These are phyloP conservation scores for Pichia gijzeniarum DNA, from an alignment of 805 yeast genomes.

Conservation along the genomic window DNA sequence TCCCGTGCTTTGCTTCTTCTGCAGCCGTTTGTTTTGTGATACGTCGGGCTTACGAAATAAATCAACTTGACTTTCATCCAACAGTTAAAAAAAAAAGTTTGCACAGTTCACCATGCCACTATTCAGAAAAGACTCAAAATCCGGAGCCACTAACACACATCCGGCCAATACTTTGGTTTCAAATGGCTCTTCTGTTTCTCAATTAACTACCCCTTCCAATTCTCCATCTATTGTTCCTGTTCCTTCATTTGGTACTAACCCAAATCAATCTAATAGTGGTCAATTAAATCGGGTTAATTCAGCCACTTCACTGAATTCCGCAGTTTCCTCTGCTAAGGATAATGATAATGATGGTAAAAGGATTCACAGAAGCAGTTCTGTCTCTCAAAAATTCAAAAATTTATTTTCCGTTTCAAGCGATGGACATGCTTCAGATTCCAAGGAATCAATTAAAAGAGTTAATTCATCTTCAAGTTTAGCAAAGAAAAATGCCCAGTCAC, in stretches of 20 bases:
- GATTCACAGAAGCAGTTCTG: slow-evolving; percentile 23
- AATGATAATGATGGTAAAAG: not conserved
- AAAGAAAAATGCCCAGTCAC: not conserved
- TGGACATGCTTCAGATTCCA: slow-evolving; percentile 1
- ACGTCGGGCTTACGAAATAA: too few relatives aligned
- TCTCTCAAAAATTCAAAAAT: slow-evolving; percentile 28
- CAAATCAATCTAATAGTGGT: not conserved
- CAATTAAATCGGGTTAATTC: not conserved
- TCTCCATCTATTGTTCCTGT: not conserved
- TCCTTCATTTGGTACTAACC: not conserved
- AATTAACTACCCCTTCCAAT: not conserved
- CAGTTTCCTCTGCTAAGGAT: not conserved
- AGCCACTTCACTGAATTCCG: not conserved
- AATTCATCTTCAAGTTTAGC: slow-evolving; percentile 3
- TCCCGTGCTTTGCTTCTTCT: too few relatives aligned
- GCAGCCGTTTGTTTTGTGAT: too few relatives aligned
- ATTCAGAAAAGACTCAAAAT: slow-evolving; percentile 12
- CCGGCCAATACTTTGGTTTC: not conserved
- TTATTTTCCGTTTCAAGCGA: slow-evolving; percentile 17
- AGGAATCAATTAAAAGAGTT: slow-evolving; percentile 1
- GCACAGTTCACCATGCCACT: slow-evolving; percentile 7
- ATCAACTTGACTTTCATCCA: too few relatives aligned
- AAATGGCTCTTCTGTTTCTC: not conserved
- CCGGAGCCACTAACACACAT: not conserved
- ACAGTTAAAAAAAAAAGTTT: too few relatives aligned